These are phyloP conservation scores for Oryza rufipogon DNA, from an alignment of 176 grass and related monocot species.

Conservation along the genomic window DNA sequence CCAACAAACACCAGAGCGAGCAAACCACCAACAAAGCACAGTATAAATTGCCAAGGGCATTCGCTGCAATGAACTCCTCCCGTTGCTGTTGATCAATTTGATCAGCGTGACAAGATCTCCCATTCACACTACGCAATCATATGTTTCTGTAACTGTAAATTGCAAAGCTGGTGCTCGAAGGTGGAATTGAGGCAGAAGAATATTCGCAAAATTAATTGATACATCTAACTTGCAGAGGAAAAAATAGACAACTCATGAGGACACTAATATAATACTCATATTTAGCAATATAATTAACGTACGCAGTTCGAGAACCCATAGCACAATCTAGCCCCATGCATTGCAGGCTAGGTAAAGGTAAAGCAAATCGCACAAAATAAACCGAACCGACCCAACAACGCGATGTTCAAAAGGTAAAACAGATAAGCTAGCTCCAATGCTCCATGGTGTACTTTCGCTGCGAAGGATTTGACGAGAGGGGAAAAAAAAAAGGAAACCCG, in stretches of 20 bases:
- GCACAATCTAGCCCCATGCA: neutral
- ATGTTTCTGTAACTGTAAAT: no score
- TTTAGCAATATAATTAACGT: neutral
- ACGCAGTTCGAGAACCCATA: constrained; percentile 15
- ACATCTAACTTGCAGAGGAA: no score
- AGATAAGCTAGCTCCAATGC: neutral
- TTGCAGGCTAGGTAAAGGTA: constrained; percentile 1
- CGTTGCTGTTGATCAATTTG: no score
- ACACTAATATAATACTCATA: neutral
- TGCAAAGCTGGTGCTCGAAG: no score
- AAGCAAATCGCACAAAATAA: constrained; percentile 20
- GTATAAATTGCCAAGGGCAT: no score
- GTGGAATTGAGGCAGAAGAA: no score
- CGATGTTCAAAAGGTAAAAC: neutral
- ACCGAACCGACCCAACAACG: neutral
- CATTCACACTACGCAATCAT: no score
- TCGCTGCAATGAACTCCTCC: no score
- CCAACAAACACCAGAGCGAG: no score
- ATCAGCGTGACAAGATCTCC: no score
- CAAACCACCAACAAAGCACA: no score
- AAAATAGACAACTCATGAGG: neutral
- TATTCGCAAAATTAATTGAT: no score
- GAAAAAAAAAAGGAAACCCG: neutral
- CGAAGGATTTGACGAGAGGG: neutral
- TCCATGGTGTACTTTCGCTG: neutral